Conservation (phyloP, 805 yeast species). For the Soucietia sequanensis region DNA sequence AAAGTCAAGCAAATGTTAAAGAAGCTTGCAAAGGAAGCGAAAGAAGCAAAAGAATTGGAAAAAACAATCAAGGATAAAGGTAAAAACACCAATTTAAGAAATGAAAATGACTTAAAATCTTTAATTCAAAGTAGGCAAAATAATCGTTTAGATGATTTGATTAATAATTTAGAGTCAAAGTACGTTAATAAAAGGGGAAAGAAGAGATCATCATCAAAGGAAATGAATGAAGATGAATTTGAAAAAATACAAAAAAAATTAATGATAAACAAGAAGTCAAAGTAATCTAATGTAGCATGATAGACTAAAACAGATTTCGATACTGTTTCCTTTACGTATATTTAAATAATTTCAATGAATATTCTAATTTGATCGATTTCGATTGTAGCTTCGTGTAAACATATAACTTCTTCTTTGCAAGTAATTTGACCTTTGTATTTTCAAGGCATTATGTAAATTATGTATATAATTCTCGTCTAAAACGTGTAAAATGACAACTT, state of each 20-base stretch:
- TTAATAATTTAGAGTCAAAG: conserved; percentile 48
- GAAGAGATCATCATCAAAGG: conserved; percentile 28
- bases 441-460: no score
- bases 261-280: conserved; percentile 24
- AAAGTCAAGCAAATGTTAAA: conserved; percentile 49
- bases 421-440: no score
- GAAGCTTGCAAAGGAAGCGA: conserved; percentile 60
- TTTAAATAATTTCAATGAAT: no score
- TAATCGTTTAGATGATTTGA: conserved; percentile 44
- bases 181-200: conserved; percentile 42
- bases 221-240: conserved; percentile 52
- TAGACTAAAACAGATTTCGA: no score
- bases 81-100: conserved; percentile 20
- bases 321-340: no score
- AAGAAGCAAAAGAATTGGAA: conserved; percentile 55
- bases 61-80: conserved; percentile 35
- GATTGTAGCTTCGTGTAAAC: no score
- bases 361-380: no score
- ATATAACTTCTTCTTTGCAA: no score
- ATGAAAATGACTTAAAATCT: conserved; percentile 43
- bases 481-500: no score
- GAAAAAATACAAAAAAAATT: conserved; percentile 42
- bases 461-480: no score
- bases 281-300: no score
- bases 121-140: conserved; percentile 50